Conservation (phyloP, 2,329 filamentous ascomycete genomes). For the Stylonectria norvegica region DNA sequence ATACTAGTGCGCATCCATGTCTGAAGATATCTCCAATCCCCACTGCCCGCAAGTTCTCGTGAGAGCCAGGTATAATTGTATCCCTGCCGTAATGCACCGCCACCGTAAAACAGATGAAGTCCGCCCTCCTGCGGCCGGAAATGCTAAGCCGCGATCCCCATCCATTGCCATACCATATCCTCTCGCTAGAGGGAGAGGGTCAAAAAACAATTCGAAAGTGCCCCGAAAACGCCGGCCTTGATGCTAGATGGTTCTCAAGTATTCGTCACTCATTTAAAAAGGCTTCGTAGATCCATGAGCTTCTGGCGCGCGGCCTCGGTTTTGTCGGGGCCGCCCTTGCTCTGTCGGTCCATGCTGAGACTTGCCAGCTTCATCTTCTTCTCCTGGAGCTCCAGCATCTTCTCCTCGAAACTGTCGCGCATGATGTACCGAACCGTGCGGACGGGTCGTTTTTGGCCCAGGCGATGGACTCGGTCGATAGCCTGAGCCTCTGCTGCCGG, state of each 20-base stretch:
- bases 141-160: constrained; percentile 17
- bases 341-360: constrained; percentile 71
- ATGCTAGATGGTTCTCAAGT: constrained; percentile 17
- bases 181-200: no score
- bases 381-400: constrained; percentile 82
- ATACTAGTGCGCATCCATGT: constrained; percentile 14
- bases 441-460: constrained; percentile 87
- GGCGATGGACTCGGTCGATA: constrained; percentile 84
- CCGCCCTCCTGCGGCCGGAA: constrained; percentile 13
- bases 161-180: constrained; percentile 3
- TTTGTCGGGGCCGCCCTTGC: constrained; percentile 50
- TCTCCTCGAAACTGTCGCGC: constrained; percentile 86
- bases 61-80: constrained; percentile 26
- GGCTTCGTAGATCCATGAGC: constrained; percentile 54
- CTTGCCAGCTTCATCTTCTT: constrained; percentile 92
- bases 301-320: constrained; percentile 58
- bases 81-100: constrained; percentile 9
- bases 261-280: constrained; percentile 47
- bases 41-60: constrained; percentile 24
- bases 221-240: constrained; percentile 21
- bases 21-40: constrained; percentile 7
- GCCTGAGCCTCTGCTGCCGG: constrained; percentile 93
- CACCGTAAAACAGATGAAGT: constrained; percentile 14
- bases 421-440: constrained; percentile 88
- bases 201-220: constrained; percentile 17